These are phyloP conservation scores for Neonectria hederae DNA, from an alignment of 2,329 filamentous ascomycete species.

Conservation along the genomic window DNA sequence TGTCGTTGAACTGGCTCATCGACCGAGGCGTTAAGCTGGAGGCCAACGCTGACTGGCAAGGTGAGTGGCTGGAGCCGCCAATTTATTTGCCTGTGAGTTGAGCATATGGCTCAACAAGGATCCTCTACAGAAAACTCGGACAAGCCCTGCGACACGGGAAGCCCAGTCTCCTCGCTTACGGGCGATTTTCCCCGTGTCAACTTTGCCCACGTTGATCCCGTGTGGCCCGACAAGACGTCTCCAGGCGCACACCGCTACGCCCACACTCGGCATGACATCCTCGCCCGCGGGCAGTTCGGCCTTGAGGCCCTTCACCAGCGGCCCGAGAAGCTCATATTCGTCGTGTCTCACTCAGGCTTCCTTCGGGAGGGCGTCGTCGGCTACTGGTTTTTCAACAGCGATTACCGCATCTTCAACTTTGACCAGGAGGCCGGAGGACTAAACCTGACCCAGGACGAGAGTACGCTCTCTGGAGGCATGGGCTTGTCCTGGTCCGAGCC, in stretches of 20 bases:
- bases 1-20: conserved; percentile 67
- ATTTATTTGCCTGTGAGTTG: not conserved
- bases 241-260: conserved; percentile 58
- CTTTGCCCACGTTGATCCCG: conserved; percentile 65
- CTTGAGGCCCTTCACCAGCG: conserved; percentile 61
- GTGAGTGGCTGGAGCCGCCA: conserved; percentile 48
- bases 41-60: conserved; percentile 72
- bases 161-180: conserved; percentile 53
- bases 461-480: conserved; percentile 48
- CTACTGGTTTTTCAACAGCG: conserved; percentile 67
- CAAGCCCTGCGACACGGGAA: conserved; percentile 71
- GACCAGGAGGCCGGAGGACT: conserved; percentile 44
- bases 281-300: conserved; percentile 62
- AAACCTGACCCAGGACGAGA: conserved; percentile 57
- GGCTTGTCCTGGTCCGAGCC: conserved; percentile 48
- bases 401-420: conserved; percentile 72
- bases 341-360: conserved; percentile 73
- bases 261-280: conserved; percentile 61
- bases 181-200: conserved; percentile 65
- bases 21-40: conserved; percentile 62
- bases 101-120: not conserved
- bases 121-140: conserved; percentile 58
- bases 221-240: conserved; percentile 71
- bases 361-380: conserved; percentile 66
- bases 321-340: conserved; percentile 69